These are phyloP conservation scores for Acorus gramineus DNA, from an alignment of 106 monocot genomes.

Conservation along the genomic window DNA sequence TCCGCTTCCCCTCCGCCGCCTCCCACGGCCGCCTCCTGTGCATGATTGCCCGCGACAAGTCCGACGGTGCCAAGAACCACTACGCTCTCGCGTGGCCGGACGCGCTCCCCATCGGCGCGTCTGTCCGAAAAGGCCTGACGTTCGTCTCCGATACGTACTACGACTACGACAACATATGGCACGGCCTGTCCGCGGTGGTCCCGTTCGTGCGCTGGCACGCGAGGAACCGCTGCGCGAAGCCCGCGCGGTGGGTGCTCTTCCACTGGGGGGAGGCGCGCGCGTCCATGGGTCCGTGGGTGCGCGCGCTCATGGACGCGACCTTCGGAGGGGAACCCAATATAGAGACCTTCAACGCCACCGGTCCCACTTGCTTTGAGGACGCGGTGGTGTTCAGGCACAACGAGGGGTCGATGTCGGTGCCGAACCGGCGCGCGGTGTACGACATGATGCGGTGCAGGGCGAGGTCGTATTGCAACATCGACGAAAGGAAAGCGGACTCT, in stretches of 20 bases:
- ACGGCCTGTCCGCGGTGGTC: slow-evolving; percentile 38
- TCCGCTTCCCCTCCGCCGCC: slow-evolving; percentile 51
- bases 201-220: slow-evolving; percentile 53
- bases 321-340: slow-evolving; percentile 11
- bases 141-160: slow-evolving; percentile 65
- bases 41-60: slow-evolving; percentile 25
- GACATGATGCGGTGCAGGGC: slow-evolving; percentile 43
- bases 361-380: slow-evolving; percentile 30
- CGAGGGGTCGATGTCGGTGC: slow-evolving; percentile 19
- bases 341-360: slow-evolving; percentile 3
- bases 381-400: slow-evolving; percentile 48
- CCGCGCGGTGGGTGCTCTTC: slow-evolving; percentile 64
- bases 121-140: slow-evolving; percentile 36
- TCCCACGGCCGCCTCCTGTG: slow-evolving; percentile 43
- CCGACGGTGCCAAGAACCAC: slow-evolving; percentile 47
- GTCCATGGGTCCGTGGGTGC: slow-evolving; percentile 43
- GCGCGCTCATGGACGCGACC: slow-evolving; percentile 16
- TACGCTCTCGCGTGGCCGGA: slow-evolving; percentile 55
- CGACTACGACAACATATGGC: slow-evolving; percentile 61
- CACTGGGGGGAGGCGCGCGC: slow-evolving; percentile 58
- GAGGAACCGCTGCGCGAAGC: slow-evolving; percentile 20
- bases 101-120: slow-evolving; percentile 41
- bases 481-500: neutral
- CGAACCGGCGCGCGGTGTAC: slow-evolving; percentile 21
- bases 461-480: slow-evolving; percentile 39